Evolutionary conservation across 164 flowering plant genomes (phyloP), one percentile per base, ranked within the genome.

Genomic region (Liriodendron chinense): DNA sequence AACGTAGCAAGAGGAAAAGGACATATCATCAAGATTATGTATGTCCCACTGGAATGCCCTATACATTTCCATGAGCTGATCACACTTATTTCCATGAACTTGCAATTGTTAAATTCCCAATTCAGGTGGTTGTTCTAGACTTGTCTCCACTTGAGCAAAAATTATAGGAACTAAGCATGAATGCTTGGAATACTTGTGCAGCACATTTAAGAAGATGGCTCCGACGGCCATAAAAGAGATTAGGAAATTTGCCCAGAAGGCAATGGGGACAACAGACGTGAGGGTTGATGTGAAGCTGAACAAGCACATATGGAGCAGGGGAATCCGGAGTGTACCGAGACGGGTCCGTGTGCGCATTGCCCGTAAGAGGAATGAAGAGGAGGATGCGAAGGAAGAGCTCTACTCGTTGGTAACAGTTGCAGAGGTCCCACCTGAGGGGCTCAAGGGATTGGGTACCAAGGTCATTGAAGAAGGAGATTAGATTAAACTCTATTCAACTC

Each of bases 181-280:
- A 16, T 12, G 18, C 2, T 53, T 16, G 13, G 59, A 2, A 28
- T 68, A 18, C 7, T 72, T 28, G 26, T 7, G 50, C 63, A 75
- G 77, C 77, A 75, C 77, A 10, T 77, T 77, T 65, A 77, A 77
- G 75, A 77, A 77, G 79, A 77, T 65, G 79, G 79, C 79, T 50
- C 75, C 79, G 5, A 77, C 65, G 56, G 79, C 79, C 28, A 72
- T 77, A 22, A 77, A 77, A 56, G 79, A 72, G 75, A 77, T 77
- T 47, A 65, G 75, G 65, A 77, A 77, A 43, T 77, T 77, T 66
- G 75, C 79, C 0, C 79, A 77, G 56, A 56, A 77, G 79, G 75
- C 75, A 0, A 72, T 77, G 79, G 79, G 79, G n/a, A 77, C 75
- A 2, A 77, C 70, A 10, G 79, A 77, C 34, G 79, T 77, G n/a